Evolutionary conservation across 805 yeast species (phyloP).

Genomic region (Candida tallmaniae): DNA sequence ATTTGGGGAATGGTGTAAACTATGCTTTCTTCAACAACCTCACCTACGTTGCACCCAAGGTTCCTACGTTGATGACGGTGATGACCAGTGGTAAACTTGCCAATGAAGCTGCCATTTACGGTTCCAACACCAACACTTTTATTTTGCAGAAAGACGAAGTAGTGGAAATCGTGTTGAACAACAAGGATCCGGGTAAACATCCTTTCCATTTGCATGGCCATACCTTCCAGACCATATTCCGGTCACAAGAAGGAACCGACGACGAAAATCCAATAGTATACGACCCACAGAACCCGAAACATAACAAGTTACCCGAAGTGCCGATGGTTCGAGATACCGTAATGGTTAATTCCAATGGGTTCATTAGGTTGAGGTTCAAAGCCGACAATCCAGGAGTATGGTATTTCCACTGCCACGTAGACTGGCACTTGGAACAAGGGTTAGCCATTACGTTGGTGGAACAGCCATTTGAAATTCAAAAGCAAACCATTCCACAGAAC

Average conservation of each 20-base stretch:
- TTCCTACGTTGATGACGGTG: slow-evolving; percentile 81
- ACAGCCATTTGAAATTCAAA: slow-evolving; percentile 70
- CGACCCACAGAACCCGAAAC: slow-evolving; percentile 24
- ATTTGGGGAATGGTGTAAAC: slow-evolving; percentile 80
- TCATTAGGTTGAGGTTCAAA: slow-evolving; percentile 78
- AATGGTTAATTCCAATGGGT: slow-evolving; percentile 77
- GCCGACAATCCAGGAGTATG: slow-evolving; percentile 98
- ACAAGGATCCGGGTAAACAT: slow-evolving; percentile 86
- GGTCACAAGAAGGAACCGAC: slow-evolving; percentile 59
- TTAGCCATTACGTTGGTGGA: slow-evolving; percentile 76
- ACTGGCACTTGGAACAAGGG: slow-evolving; percentile 97
- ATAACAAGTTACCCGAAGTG: slow-evolving; percentile 50
- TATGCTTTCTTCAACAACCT: slow-evolving; percentile 95
- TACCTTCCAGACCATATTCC: slow-evolving; percentile 73
- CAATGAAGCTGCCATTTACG: slow-evolving; percentile 55
- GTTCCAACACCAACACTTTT: slow-evolving; percentile 72
- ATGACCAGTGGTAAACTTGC: slow-evolving; percentile 63
- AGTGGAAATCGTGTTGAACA: slow-evolving; percentile 80
- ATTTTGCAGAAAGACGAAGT: slow-evolving; percentile 65
- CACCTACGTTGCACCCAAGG: slow-evolving; percentile 74
- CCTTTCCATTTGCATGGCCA: slow-evolving; percentile 98
- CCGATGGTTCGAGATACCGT: slow-evolving; percentile 86
- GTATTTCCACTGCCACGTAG: slow-evolving; percentile 98
- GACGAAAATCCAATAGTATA: slow-evolving; percentile 50
- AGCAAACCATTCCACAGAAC: slow-evolving; percentile 36